Evolutionary conservation across 495 filamentous ascomycete genomes (phyloP), one percentile per base, ranked within the genome.

Genomic region (Daldinia vernicosa): DNA sequence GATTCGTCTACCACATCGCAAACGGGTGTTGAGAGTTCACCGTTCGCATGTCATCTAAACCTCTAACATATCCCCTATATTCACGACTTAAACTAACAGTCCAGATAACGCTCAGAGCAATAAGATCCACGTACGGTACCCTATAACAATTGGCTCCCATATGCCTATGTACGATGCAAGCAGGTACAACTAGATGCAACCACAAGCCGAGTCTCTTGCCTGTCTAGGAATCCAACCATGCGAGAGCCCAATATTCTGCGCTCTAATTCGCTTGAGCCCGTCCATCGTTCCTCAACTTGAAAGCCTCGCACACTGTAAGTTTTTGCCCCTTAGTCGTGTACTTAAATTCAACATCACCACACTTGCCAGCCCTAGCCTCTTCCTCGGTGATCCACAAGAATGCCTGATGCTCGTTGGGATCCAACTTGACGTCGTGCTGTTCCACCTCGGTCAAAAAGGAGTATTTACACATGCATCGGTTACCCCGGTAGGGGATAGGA

Each of bases 331-430:
- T 52, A 3, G 67, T 72, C 3, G 81, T 83, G 63, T 81, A 80
- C 55, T 35, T 30, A 14, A 84, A 47, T 17, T 68, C 59, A 14
- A 80, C 66, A n/a, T 76, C 76, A 47, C 66, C 74, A 15, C 67
- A 71, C 51, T 60, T 74, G 32, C 66, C 68, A 43, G 32, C 45
- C 54, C 24, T 57, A 22, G 81, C 81, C 66, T 85, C 81, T 53
- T 82, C 78, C 71, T 83, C 79, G 3, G 76, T 81, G 8, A 80
- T 80, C 82, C 82, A 84, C 9, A 84, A 30, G 65, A 74, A 83
- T 12, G 72, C 68, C 62, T 74, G 76, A 68, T 84, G 82, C 66
- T 85, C 82, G 28, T 82, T 78, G 19, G 80, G 78, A 60, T 84
- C 81, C 4, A 82, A 55, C 60, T 60, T 67, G 22, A 82, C 79